Conservation (phyloP, 2,329 filamentous ascomycete genomes). For the Botryotinia convoluta region DNA sequence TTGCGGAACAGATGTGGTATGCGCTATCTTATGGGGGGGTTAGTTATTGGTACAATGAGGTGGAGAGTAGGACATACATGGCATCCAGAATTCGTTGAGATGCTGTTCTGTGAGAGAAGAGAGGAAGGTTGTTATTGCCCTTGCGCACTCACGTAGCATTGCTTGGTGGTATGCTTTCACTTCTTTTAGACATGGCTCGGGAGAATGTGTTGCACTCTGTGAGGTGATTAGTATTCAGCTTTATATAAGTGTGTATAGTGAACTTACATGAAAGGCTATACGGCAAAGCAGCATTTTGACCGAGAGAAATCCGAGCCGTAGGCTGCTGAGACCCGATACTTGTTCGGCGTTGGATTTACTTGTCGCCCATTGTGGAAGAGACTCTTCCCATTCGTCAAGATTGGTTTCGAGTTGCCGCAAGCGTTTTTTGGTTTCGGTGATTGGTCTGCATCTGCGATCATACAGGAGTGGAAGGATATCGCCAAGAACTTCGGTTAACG, state of each 20-base stretch:
- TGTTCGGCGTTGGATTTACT: not conserved
- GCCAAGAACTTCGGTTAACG: not conserved
- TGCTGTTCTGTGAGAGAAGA: not conserved
- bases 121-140: conserved; percentile 28
- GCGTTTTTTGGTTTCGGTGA: not conserved
- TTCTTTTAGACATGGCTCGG: conserved; percentile 21
- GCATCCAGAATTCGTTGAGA: conserved; percentile 11
- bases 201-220: not conserved
- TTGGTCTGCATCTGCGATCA: not conserved
- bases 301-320: not conserved
- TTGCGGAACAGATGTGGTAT: conserved; percentile 36
- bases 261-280: not conserved
- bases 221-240: not conserved
- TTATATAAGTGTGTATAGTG: not conserved
- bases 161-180: conserved; percentile 24
- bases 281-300: conserved; percentile 3
- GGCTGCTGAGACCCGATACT: not conserved
- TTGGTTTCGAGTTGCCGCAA: not conserved
- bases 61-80: not conserved
- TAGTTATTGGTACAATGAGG: not conserved
- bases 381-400: conserved; percentile 2
- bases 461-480: not conserved
- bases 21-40: conserved; percentile 29
- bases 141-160: conserved; percentile 32
- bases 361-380: not conserved